These are phyloP conservation scores for Saturnispora galanensis DNA, from an alignment of 805 yeast genomes.

Conservation along the genomic window DNA sequence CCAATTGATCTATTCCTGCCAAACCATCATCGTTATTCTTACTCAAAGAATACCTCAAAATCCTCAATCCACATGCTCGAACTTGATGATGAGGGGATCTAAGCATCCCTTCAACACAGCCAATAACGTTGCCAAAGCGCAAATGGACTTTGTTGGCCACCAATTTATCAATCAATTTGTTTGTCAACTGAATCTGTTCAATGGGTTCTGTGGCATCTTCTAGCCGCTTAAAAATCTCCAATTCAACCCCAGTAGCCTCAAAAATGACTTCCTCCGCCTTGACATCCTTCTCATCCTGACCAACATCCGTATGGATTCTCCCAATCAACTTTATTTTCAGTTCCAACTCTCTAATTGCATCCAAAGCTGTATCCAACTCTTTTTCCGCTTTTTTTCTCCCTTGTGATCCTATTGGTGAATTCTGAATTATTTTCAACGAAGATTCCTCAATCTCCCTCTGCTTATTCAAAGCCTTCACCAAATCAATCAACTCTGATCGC, in stretches of 20 bases:
- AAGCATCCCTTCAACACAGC: neutral
- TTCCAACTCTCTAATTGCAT: slow-evolving; percentile 3
- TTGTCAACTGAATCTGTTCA: slow-evolving; percentile 7
- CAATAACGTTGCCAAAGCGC: neutral
- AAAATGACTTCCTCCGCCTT: too few relatives aligned
- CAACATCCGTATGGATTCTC: neutral
- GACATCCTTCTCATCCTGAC: neutral
- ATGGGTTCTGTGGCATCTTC: neutral
- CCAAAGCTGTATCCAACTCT: slow-evolving; percentile 6
- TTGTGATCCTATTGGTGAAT: neutral
- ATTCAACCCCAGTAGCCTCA: neutral
- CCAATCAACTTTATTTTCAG: neutral
- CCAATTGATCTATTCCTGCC: too few relatives aligned
- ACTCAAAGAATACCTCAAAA: slow-evolving; percentile 7
- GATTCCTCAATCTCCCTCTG: slow-evolving; percentile 3
- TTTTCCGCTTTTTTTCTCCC: slow-evolving; percentile 6
- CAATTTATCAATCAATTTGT: slow-evolving; percentile 2
- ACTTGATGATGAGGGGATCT: slow-evolving; percentile 5
- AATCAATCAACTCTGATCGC: neutral
- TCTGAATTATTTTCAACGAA: slow-evolving; percentile 5
- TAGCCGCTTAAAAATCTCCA: neutral
- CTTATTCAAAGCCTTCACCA: neutral
- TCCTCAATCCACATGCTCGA: slow-evolving; percentile 7
- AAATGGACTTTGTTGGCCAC: neutral
- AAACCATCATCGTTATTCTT: neutral